Conservation (phyloP, 148 eudicot species). For the Mesembryanthemum crystallinum region DNA sequence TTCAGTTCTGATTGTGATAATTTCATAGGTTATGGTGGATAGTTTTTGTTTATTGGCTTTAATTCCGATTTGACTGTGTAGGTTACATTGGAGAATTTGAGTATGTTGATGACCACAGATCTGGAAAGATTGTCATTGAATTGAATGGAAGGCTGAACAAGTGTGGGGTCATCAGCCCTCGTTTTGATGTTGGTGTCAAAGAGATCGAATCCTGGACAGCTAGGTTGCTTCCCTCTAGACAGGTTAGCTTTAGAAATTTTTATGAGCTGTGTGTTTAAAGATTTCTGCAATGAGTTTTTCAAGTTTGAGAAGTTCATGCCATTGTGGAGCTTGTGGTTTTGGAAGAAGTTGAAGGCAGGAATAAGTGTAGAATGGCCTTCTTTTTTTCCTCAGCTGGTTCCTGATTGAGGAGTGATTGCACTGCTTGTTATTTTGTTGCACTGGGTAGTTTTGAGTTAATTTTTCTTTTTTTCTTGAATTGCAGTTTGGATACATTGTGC, state of each 20-base stretch:
- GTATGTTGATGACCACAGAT: conserved; percentile 81
- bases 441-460: background rate
- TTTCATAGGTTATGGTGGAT: background rate
- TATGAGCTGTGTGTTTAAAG: background rate
- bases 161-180: conserved; percentile 63
- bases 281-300: background rate
- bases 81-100: conserved; percentile 93
- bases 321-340: background rate
- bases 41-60: background rate
- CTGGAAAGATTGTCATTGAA: conserved; percentile 87
- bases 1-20: background rate
- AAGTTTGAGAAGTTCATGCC: background rate
- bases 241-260: conserved; percentile 33
- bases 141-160: conserved; percentile 72
- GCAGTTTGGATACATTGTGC: conserved; percentile 76
- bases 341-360: background rate
- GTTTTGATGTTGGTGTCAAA: conserved; percentile 62
- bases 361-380: background rate
- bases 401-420: background rate
- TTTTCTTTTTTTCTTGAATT: conserved; percentile 2
- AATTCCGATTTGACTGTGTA: conserved; percentile 16
- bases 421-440: background rate
- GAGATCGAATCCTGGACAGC: conserved; percentile 67
- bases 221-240: conserved; percentile 82
- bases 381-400: background rate